phyloP scores from a whole-genome alignment of 768 basidiomycete genomes.

The Boletus barrowsii region DNA sequence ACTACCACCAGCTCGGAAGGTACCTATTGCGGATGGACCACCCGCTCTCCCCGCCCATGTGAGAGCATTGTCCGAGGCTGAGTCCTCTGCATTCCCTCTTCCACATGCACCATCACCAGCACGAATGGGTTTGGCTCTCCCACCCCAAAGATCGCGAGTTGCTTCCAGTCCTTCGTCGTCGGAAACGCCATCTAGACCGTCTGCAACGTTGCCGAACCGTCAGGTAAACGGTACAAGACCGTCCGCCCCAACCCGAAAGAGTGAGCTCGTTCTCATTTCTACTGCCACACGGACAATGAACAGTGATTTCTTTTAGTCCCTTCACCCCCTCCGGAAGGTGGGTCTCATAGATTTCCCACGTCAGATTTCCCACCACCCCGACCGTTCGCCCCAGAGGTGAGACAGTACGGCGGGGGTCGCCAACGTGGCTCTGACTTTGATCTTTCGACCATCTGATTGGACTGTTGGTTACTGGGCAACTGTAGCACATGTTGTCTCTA shows the following conservation, averaged over 20 bases:
- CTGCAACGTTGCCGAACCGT: constrained; percentile 13
- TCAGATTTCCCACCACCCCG: constrained; percentile 77
- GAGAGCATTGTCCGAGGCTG: constrained; percentile 44
- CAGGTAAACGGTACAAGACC: constrained; percentile 31
- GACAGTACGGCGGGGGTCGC: constrained; percentile 64
- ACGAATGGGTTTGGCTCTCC: constrained; percentile 21
- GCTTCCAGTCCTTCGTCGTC: constrained; percentile 24
- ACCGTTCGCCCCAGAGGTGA: constrained; percentile 47
- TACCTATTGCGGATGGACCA: constrained; percentile 24
- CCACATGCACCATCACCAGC: constrained; percentile 31
- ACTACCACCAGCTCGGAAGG: constrained; percentile 41
- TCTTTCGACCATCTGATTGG: constrained; percentile 37
- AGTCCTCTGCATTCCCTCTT: constrained; percentile 33
- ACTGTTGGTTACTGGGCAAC: background rate
- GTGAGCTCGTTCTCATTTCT: constrained; percentile 33
- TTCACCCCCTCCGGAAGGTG: constrained; percentile 59
- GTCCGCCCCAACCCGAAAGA: constrained; percentile 43
- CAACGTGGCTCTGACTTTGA: constrained; percentile 73
- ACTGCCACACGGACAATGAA: constrained; percentile 5
- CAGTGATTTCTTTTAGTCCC: constrained; percentile 38
- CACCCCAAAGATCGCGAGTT: constrained; percentile 25
- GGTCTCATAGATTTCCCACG: constrained; percentile 72
- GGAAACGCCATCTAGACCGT: constrained; percentile 15
- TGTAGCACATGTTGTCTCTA: background rate
- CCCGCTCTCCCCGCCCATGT: constrained; percentile 37